Percentiles rank a stretch among this genome's conserved stretches.
phyloP scores from a whole-genome alignment of 345 rosid species.

The Raphanus sativus region DNA sequence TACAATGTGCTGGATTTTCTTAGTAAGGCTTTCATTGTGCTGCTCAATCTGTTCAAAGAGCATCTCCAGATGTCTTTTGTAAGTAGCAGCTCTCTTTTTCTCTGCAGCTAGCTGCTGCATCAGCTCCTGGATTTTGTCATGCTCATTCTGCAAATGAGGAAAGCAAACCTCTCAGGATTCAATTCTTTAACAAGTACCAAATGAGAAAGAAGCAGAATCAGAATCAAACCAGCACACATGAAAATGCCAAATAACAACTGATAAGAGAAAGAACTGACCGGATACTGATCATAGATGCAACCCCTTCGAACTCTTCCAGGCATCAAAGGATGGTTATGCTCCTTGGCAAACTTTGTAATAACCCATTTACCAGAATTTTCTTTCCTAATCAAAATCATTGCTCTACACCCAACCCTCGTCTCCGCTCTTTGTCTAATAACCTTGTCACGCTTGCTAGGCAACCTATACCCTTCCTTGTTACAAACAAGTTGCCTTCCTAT shows the following conservation, averaged over 20 bases:
- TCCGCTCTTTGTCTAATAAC: conserved; percentile 94
- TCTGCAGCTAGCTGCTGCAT: conserved; percentile 89
- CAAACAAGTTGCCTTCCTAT: conserved; percentile 97
- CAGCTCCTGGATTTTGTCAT: conserved; percentile 83
- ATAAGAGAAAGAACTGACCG: conserved; percentile 61
- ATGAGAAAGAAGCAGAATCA: background rate
- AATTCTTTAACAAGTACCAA: background rate
- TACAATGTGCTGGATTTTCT: conserved; percentile 81
- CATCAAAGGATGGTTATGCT: conserved; percentile 79
- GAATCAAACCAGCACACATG: conserved; percentile 18
- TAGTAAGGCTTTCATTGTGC: conserved; percentile 77
- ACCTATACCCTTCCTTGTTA: conserved; percentile 91
- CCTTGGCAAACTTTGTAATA: conserved; percentile 83
- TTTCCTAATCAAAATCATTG: conserved; percentile 96
- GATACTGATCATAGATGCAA: conserved; percentile 93
- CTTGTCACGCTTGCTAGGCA: conserved; percentile 91
- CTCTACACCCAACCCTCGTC: conserved; percentile 98
- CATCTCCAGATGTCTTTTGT: conserved; percentile 89
- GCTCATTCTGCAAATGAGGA: conserved; percentile 67
- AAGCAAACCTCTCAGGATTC: background rate
- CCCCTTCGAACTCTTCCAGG: conserved; percentile 92
- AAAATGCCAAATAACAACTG: conserved; percentile 5
- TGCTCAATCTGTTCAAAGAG: conserved; percentile 88
- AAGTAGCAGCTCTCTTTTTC: conserved; percentile 86
- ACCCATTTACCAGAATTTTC: conserved; percentile 93